Evolutionary conservation across 192 early-diverging fungal genomes (phyloP).

Genomic region (Linnemannia hyalina): DNA sequence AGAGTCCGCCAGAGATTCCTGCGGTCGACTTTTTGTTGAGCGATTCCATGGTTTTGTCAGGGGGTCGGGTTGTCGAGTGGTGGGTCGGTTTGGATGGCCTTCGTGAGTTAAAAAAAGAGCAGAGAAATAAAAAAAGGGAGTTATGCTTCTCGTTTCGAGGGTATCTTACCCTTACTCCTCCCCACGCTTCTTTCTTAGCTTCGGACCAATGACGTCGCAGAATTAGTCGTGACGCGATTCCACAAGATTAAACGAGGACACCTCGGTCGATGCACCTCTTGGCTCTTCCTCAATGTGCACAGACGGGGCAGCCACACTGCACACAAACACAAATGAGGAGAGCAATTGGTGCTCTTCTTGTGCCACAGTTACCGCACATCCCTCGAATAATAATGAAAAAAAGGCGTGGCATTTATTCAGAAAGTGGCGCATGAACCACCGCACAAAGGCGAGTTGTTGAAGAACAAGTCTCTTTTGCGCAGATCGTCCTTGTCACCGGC

Average conservation of each 20-base stretch:
- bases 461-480: background rate
- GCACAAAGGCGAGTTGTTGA: background rate
- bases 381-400: background rate
- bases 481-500: background rate
- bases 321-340: background rate
- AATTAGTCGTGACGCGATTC: background rate
- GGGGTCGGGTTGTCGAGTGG: background rate
- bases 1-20: conserved; percentile 11
- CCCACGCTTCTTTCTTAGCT: background rate
- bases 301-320: background rate
- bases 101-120: no score
- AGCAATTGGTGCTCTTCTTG: background rate
- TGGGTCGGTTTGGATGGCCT: background rate
- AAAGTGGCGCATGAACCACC: background rate
- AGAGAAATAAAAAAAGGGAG: background rate
- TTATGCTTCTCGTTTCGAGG: no score
- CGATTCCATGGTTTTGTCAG: conserved; percentile 31
- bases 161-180: background rate
- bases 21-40: conserved; percentile 42
- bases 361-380: background rate
- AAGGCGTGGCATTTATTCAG: background rate
- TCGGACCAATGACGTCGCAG: background rate
- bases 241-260: background rate
- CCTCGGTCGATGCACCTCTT: background rate
- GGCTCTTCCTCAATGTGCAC: background rate